A percentile compares a stretch with the other conserved stretches of the same genome.
These are phyloP conservation scores for Pseudogymnoascus sp. DNA, from an alignment of 2,329 filamentous ascomycete genomes.

Conservation along the genomic window DNA sequence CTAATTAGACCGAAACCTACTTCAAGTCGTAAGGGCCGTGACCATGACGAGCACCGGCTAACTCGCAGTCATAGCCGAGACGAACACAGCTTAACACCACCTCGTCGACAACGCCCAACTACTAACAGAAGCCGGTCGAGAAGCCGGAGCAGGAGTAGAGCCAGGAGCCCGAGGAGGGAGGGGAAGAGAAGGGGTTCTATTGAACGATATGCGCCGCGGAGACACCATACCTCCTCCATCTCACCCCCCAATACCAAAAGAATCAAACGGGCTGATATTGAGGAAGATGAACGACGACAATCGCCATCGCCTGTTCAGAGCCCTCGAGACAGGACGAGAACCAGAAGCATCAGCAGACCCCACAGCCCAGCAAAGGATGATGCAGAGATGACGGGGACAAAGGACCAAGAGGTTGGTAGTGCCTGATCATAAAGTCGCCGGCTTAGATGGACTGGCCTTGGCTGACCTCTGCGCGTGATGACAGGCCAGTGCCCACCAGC, in stretches of 20 bases:
- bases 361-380: not conserved
- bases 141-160: slow-evolving; percentile 8
- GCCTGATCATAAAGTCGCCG: slow-evolving; percentile 20
- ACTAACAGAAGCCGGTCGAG: slow-evolving; percentile 21
- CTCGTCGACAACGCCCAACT: slow-evolving; percentile 22
- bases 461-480: slow-evolving; percentile 4
- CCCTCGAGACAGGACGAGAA: not conserved
- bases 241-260: slow-evolving; percentile 37
- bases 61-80: slow-evolving; percentile 26
- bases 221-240: slow-evolving; percentile 43
- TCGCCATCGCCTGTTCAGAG: slow-evolving; percentile 13
- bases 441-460: not conserved
- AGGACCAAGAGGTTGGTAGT: slow-evolving; percentile 33
- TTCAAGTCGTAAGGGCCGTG: slow-evolving; percentile 20
- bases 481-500: not conserved
- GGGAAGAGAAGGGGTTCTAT: slow-evolving; percentile 27
- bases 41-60: slow-evolving; percentile 27
- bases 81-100: slow-evolving; percentile 26
- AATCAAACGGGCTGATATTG: slow-evolving; percentile 50
- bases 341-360: slow-evolving; percentile 5
- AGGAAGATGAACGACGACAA: slow-evolving; percentile 35
- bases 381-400: not conserved
- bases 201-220: slow-evolving; percentile 32
- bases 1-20: slow-evolving; percentile 10
- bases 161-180: slow-evolving; percentile 16